Base-by-base conservation (phyloP, 305 asterid species). In the Solanum aculeatissimum region DNA sequence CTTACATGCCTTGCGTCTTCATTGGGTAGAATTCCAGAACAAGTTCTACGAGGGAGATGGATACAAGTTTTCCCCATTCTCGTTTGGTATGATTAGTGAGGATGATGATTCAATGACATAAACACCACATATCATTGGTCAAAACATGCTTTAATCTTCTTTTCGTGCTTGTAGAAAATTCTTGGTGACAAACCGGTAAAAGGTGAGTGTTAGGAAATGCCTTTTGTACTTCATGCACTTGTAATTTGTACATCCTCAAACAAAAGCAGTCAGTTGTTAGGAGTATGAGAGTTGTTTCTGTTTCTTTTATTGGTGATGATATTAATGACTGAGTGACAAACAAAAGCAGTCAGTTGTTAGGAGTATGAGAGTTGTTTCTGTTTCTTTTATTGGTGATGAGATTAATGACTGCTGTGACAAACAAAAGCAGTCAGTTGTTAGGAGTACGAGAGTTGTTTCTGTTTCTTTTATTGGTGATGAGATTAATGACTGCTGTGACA, bases 31-130 rank as follows among this genome's bases (percentile, higher is more conserved):
- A 83, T 90, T 90, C 63, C 92, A 90, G 85, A 84, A 65, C 90
- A 91, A 86, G 90, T 89, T 89, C 77, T 91, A 90, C 68, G 91
- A 86, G 85, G 93, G 93, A 65, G 93, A 90, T 42, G 93, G 91
- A 21, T 88, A 89, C 77, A 91, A 89, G 62, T 88, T 89, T 72
- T 69, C 84, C 80, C 93, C 93, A 7, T 91, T 84, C 86, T 91
- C 92, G 21, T 91, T 89, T 74, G 69, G 83, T 47, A 49, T 80
- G 71, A 88, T 88, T 21, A 80, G 84, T 6, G 88, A 88, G 53
- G 88, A 89, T 29, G 92, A 91, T 35, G 90, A 88, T 25, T 86
- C 80, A 88, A 77, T 74, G 75, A 60, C 16, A 38, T 21, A 16
- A 54, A 60, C 54, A 40, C 82, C 16, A 69, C 14, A 27, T 49